Evolutionary conservation across 23 red algal species (phyloP), one percentile per base, ranked within the genome.

Genomic region (Gracilaria domingensis): DNA sequence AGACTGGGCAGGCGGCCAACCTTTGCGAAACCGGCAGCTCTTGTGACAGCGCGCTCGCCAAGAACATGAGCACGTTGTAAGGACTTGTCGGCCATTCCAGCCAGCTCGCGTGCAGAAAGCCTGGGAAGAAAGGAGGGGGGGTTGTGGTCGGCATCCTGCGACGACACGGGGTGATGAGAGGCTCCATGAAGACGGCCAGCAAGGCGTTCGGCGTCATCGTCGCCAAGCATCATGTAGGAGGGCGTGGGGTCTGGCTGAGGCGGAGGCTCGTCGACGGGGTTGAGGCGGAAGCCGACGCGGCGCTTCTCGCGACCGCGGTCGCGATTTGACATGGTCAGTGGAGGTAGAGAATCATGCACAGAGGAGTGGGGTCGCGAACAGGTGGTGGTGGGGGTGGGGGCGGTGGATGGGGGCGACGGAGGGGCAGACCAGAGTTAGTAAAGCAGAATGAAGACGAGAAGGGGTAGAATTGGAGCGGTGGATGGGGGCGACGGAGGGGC

Each of bases 211-310:
- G 83, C 83, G 16, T 87, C 83, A 34, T 53, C 65, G 60, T 87
- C 83, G n/a, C 67, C 28, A 0, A 87, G 48, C 62, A 87, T 87
- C 83, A 75, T 87, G 65, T 54, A 87, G n/a, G 67, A 87, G 4
- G n/a, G 59, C 24, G 59, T 62, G 67, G 62, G 11, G 67, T 75
- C 76, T n/a, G 76, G 45, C 33, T 36, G 83, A 29, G 33, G 67
- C 38, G 67, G 67, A 23, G 67, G 38, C 21, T 73, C 67, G 12
- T 73, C 67, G 34, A 44, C 67, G 34, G 67, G 67, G 67, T 73
- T 73, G 67, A 73, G 67, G 33, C 67, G 67, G 67, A 73, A 73
- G 38, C 67, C 67, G 2, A 73, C 67, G 67, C 67, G 67, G 33
- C 67, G 67, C 38, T 73, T 73, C 34, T 73, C 67, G 67, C 67